phyloP scores from a whole-genome alignment of 2,329 filamentous ascomycete species.

The Lasiodiplodia sp. region DNA sequence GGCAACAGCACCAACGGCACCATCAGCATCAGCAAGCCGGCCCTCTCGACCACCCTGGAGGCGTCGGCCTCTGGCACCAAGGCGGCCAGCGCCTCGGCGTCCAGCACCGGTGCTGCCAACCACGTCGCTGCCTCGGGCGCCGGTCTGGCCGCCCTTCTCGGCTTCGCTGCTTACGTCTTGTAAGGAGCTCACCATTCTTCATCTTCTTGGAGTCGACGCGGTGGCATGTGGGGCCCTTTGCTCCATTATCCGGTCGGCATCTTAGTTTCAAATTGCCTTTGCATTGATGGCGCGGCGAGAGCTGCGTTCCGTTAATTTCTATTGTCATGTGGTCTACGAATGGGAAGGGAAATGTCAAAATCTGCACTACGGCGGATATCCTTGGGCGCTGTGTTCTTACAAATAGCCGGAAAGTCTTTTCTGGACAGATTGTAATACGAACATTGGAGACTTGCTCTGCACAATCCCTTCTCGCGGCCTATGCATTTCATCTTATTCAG shows the following conservation, averaged over 20 bases:
- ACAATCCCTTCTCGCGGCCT: neutral
- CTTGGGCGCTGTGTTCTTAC: constrained; percentile 6
- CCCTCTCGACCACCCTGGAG: neutral
- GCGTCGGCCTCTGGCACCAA: neutral
- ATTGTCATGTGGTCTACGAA: constrained; percentile 21
- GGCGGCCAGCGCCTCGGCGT: constrained; percentile 33
- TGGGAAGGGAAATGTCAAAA: constrained; percentile 19
- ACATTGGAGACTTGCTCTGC: constrained; percentile 5
- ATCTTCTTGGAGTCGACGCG: constrained; percentile 21
- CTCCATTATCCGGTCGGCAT: constrained; percentile 7
- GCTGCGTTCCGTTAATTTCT: constrained; percentile 10
- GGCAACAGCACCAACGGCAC: constrained; percentile 30
- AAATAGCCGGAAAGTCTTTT: neutral
- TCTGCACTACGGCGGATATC: constrained; percentile 1
- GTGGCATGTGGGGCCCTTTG: constrained; percentile 3
- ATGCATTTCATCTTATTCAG: neutral
- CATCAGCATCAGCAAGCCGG: constrained; percentile 27
- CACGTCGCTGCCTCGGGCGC: constrained; percentile 57
- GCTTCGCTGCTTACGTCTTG: constrained; percentile 53
- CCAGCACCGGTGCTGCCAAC: constrained; percentile 57
- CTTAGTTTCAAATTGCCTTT: neutral
- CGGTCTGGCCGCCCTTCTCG: constrained; percentile 61
- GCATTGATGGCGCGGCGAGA: neutral
- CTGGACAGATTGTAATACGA: constrained; percentile 5
- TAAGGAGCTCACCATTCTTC: constrained; percentile 37